Base-by-base conservation (phyloP, 164 flowering plant genomes). In the Brasenia schreberi region DNA sequence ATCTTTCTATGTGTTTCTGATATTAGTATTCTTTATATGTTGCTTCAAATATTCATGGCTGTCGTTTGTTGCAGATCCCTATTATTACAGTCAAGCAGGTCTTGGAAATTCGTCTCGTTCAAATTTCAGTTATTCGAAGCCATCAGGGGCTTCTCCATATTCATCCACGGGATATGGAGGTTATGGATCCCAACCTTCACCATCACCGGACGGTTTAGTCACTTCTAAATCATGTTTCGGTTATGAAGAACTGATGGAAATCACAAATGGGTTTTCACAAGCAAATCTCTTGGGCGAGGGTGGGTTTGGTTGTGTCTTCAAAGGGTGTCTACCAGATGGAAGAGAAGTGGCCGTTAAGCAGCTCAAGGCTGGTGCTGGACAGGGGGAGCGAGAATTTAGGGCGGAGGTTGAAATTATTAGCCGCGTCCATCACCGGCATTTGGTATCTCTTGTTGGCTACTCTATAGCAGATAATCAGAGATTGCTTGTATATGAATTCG, bases 361-460 rank as follows among this genome's bases (percentile, higher is more conserved):
- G 78, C 81, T 92, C 42, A 89, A 87, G 74, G 76, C 79, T 68
- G 96, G 95, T 58, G 84, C 95, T 19, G 81, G 82, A n/a, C 97
- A 90, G 73, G 97, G 97, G 19, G 97, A 90, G 63, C 78, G 89
- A 59, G 97, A 90, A 70, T 90, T 90, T 73, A 83, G 76, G 71
- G 87, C 95, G 64, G 90, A 88, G 74, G 90, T 86, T 61, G 94
- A 83, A 72, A 88, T 79, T 58, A 88, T 88, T 60, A 77, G 89
- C 65, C 87, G 92, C 9, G 77, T 87, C 66, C 96, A 89, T 66
- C 92, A 89, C 66, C 83, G 95, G n/a, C 91, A 89, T 81, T 77
- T 89, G 87, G 96, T 92, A 71, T 89, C 98, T 19, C 83, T 92
- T 6, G 95, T 87, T 42, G 98, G 98, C 2, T 92, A 87, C 74